phyloP scores from a whole-genome alignment of 345 rosid species.

The Raphanus sativus region DNA sequence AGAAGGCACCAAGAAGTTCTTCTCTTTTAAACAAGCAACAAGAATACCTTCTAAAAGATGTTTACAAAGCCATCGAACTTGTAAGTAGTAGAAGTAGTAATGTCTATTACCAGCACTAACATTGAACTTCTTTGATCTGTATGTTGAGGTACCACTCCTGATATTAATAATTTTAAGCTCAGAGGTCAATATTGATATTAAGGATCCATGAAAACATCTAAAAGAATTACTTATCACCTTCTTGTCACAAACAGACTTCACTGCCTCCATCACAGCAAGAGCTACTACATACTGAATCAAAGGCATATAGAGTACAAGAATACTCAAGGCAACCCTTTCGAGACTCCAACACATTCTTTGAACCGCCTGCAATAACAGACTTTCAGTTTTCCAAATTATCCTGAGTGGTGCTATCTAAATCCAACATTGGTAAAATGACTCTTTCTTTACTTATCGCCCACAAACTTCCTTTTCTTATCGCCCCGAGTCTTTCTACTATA shows the following conservation, averaged over 20 bases:
- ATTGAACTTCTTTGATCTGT: slow-evolving; percentile 76
- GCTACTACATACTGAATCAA: slow-evolving; percentile 84
- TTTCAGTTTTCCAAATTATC: too few relatives aligned
- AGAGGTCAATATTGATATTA: background rate
- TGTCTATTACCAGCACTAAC: slow-evolving; percentile 70
- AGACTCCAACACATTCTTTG: slow-evolving; percentile 84
- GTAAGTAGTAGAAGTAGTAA: background rate
- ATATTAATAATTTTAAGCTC: background rate
- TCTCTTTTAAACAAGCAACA: slow-evolving; percentile 51
- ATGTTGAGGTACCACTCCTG: slow-evolving; percentile 54
- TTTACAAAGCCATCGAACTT: background rate
- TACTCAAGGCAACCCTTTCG: slow-evolving; percentile 83
- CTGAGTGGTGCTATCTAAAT: too few relatives aligned
- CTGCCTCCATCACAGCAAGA: slow-evolving; percentile 77
- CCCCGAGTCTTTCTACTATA: too few relatives aligned
- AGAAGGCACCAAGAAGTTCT: slow-evolving; percentile 63
- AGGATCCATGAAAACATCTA: background rate
- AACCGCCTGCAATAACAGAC: slow-evolving; percentile 53
- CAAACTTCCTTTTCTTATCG: too few relatives aligned
- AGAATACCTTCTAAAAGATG: background rate
- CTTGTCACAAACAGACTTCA: slow-evolving; percentile 65
- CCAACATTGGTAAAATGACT: background rate
- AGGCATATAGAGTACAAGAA: slow-evolving; percentile 72
- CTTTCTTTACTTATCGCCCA: background rate
- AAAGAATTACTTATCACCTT: slow-evolving; percentile 40